Base-by-base conservation (phyloP, 2,329 filamentous ascomycete species). In the Incumbomyces delicatus region DNA sequence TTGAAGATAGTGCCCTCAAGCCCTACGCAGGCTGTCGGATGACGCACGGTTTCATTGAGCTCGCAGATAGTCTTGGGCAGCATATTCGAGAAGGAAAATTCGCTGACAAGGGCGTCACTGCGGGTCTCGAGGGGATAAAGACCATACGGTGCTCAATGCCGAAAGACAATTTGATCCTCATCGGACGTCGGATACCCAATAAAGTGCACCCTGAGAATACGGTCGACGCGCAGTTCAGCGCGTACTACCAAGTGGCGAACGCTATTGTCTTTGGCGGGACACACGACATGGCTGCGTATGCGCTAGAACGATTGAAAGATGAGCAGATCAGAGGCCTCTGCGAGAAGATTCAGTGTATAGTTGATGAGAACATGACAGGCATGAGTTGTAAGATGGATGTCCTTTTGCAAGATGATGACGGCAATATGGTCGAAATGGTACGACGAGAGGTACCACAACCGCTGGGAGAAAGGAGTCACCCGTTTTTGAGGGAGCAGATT, bases 191-290 rank as follows among this genome's bases (percentile, higher is more conserved):
- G 13, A 60, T 54, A 16, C 56, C 59, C 1, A 64, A 63, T 48
- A 65, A 66, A 44, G 51, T 61, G 20, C 60, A 62, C 42, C 62
- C 62, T 2, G 49, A 51, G 29, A 62, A 61, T 43, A 50, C 55
- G 29, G 61, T 64, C 27, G 62, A 64, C 44, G 62, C 57, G 2
- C 62, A 64, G 40, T 63, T 63, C 47, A 58, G 54, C 11, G 58
- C 55, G 1, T 64, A 62, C 44, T 66, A 59, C 44, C 62, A 65
- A 44, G 55, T 60, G 2, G 61, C 62, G 8, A 34, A 45, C n/a
- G 42, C 42, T 3, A 20, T 45, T 17, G 33, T 36, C 20, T 38
- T 37, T 35, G 42, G 42, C 13, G 42, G 42, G 13, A 45, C 42
- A 13, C 42, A 45, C 33, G 42, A 45, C 17, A 45, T 45, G 42